Evolutionary conservation across 176 grass and related monocot species (phyloP), one percentile per base, ranked within the genome.

Genomic region (Oryza brachyantha): DNA sequence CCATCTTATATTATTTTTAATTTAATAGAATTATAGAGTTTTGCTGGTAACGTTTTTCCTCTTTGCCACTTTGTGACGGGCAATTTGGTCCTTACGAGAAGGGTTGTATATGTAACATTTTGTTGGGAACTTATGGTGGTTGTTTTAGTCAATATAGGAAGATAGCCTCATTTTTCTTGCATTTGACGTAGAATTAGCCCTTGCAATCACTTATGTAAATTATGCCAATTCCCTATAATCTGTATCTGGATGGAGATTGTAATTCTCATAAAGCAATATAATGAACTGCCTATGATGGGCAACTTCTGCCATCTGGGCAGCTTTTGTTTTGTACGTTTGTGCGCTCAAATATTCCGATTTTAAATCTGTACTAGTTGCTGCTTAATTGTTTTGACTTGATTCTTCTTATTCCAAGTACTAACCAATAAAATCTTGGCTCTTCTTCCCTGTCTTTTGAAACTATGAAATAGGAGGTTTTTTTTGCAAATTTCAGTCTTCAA

Each of bases 51-150:
- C 39, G 21, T 63, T 40, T n/a, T 55, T 76, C 26, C 36, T 37
- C 81, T 74, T 61, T 72, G n/a, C 4, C 81, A 72, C 66, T 48
- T 40, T 22, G 14, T 70, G 66, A 48, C 58, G 37, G 29, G 57
- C 38, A 50, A 59, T 66, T 72, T 61, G 55, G 70, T 35, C 27
- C 36, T 37, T 70, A 81, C 55, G 65, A 76, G 59, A 76, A 83
- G 45, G 54, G 66, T 77, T 85, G 78, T 81, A 59, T 64, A 76
- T 85, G 87, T 81, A 84, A 73, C 82, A 72, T 85, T 85, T 89
- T 84, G 43, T 58, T 66, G 72, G 59, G 64, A 57, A 75, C 41
- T 66, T 66, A 38, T 68, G 13, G 61, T 57, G 68, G 63, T 62
- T 31, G 46, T 71, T 84, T 76, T 81, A 85, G 39, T 62, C 37